Evolutionary conservation across 495 filamentous ascomycete species (phyloP).

Genomic region (Neurospora cerealis): DNA sequence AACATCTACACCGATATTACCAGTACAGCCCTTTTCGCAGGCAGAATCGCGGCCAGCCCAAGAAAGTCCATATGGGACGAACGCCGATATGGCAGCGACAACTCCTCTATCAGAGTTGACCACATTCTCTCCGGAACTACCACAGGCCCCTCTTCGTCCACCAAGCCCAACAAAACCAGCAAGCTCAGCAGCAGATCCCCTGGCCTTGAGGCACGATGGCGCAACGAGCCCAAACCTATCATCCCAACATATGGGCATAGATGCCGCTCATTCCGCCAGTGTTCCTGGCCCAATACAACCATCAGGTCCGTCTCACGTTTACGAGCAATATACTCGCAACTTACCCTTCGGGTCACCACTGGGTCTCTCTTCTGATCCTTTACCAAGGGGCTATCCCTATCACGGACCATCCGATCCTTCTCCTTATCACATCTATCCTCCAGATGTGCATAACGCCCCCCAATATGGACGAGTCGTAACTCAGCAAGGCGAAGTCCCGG

Average conservation of each 20-base stretch:
- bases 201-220: constrained; percentile 33
- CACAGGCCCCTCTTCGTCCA: constrained; percentile 16
- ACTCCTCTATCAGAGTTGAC: too few species aligned
- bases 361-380: background rate
- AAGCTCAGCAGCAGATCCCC: constrained; percentile 23
- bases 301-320: background rate
- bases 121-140: background rate
- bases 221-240: constrained; percentile 22
- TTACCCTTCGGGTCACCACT: background rate
- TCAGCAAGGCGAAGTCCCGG: background rate
- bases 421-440: constrained; percentile 78
- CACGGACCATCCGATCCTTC: constrained; percentile 60
- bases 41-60: background rate
- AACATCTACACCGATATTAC: background rate
- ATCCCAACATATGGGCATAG: constrained; percentile 13
- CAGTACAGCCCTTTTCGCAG: background rate
- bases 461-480: background rate
- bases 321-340: background rate
- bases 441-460: constrained; percentile 41
- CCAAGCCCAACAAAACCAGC: constrained; percentile 39
- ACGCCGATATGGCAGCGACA: background rate
- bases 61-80: background rate
- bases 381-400: constrained; percentile 29
- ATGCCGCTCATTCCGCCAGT: background rate
- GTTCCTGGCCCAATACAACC: background rate